Base-by-base conservation (phyloP, 768 basidiomycete species). In the Porpolomopsis calyptriformis region DNA sequence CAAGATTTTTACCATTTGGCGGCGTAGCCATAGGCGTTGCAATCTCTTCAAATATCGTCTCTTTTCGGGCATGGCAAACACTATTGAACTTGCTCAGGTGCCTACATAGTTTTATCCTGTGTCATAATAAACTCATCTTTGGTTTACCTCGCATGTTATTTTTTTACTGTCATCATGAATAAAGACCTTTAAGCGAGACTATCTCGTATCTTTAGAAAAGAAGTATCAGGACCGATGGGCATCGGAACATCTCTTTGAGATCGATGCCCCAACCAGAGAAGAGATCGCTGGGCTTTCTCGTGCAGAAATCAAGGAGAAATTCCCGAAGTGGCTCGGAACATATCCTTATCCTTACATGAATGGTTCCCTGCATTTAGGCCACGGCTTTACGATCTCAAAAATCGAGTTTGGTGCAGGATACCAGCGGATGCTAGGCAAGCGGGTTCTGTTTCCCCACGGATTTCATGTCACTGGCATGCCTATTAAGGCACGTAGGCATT, bases 321-420 rank as follows among this genome's bases (percentile, higher is more conserved):
- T 80, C 62, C 93, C 93, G 16, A 98, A 97, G 70, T 98, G 93
- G 90, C 86, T 97, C 60, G 96, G 94, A 45, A 96, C 81, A 66
- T 94, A 85, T 64, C 93, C 93, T 43, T 96, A 72, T 67, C 88
- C 91, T 1, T 99, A 99, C 73, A 98, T 97, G 91, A 99, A 99
- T 58, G 96, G 96, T 37, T 88, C 85, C 54, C 72, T 98, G 54
- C 96, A 99, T 64, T 73, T 98, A 20, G 96, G 96, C 19, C 96
- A 99, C 65, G 94, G 86, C 1, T 99, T 99, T 67, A 93, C 92
- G 33, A 89, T 98, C 66, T 91, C 89, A 46, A 99, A 99, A 69
- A 83, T 98, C 61, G 96, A 99, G 61, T 99, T 98, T 56, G 80
- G 82, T 0, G 85, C 94, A 27, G 96, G 96, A 23, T 98, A 87